Base-by-base conservation (phyloP, 805 yeast species). In the Zygotorulaspora chibaensis region DNA sequence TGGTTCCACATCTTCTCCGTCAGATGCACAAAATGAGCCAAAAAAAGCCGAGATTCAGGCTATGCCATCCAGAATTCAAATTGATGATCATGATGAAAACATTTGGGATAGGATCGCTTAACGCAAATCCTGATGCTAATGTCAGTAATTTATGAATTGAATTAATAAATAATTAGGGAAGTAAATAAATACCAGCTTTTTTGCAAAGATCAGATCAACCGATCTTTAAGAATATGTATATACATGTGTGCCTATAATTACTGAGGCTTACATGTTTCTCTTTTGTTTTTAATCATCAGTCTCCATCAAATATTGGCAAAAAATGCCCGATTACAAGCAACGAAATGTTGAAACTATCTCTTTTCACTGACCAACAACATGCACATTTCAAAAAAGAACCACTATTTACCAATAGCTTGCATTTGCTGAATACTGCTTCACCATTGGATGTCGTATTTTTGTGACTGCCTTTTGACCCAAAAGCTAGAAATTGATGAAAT, bases 321-420 rank as follows among this genome's bases (percentile, higher is more conserved):
- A 85, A 84, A 59, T 87, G 91, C 0, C 95, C 95, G 37, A 85
- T 83, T 15, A 87, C 80, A 58, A 87, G 69, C 87, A 86, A 81
- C 7, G 96, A 95, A 39, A 87, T 79, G 64, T 85, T 91, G 66
- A 85, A 87, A 39, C 83, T 79, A 66, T 87, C 95, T 54, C 93
- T 70, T 54, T 84, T 84, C 12, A 87, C 87, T 0, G 95, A 87
- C 89, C 93, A 84, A 12, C 87, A 87, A 35, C 87, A 80, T 33
- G 89, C 82, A 56, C 89, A 85, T 48, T 79, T 79, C 18, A 82
- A 74, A 45, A 59, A 64, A 15, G 66, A 65, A 1, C 63, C 67
- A 38, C 55, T 61, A 8, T 71, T 74, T 35, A 67, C 60, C 37
- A 70, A 44, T 33, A 72, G 46, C 8, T 71, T 70, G 45, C 73